Percentiles rank a stretch among this genome's conserved stretches.
phyloP scores from a whole-genome alignment of 2,329 filamentous ascomycete genomes.

The Kalaharituber pfeilii region DNA sequence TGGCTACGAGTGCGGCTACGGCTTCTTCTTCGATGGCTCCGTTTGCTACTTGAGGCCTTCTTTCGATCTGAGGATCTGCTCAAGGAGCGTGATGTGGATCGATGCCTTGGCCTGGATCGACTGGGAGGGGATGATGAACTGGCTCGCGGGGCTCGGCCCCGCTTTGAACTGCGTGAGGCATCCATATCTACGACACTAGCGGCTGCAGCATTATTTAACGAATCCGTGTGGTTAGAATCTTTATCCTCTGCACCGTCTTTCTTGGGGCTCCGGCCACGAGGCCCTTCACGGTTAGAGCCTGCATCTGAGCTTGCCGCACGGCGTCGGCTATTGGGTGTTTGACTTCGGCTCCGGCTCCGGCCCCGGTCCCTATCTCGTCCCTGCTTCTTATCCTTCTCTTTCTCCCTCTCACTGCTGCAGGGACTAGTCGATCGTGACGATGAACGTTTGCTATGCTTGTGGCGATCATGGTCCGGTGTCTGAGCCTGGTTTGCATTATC shows the following conservation, averaged over 20 bases:
- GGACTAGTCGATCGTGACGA: conserved; percentile 9
- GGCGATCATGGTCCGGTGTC: not conserved
- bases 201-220: not conserved
- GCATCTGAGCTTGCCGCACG: not conserved
- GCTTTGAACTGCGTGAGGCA: not conserved
- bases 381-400: conserved; percentile 7
- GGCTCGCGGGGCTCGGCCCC: not conserved
- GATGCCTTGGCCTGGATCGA: not conserved
- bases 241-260: not conserved
- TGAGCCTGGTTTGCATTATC: conserved; percentile 3
- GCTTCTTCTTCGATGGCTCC: conserved; percentile 11
- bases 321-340: not conserved
- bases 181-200: not conserved
- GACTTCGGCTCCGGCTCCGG: not conserved
- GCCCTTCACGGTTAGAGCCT: not conserved
- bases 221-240: not conserved
- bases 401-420: conserved; percentile 7
- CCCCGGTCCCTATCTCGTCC: not conserved
- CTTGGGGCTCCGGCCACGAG: not conserved
- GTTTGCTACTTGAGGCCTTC: not conserved
- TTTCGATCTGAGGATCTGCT: not conserved
- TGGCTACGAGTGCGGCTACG: no score
- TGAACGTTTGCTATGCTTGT: not conserved
- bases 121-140: not conserved
- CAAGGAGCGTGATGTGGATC: not conserved